These are phyloP conservation scores for Bauhinia variegata DNA, from an alignment of 306 rosid genomes.

Conservation along the genomic window DNA sequence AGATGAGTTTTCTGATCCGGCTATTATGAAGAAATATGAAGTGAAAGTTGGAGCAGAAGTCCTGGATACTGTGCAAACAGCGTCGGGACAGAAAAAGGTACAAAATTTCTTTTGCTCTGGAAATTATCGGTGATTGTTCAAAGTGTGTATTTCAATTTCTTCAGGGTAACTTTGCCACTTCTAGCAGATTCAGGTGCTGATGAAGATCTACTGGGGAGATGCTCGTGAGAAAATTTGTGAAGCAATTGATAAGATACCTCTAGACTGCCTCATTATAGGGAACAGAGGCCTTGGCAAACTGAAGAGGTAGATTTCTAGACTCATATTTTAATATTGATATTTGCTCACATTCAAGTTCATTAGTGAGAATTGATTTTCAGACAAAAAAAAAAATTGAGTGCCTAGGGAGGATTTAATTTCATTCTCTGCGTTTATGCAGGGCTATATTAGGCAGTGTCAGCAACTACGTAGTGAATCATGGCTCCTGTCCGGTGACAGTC, in stretches of 20 bases:
- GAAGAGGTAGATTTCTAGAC: too few species aligned
- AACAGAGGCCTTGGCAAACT: constrained; percentile 70
- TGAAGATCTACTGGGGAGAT: constrained; percentile 72
- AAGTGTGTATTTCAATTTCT: background rate
- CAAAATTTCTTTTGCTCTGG: background rate
- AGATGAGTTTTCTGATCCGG: constrained; percentile 56
- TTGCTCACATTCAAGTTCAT: too few species aligned
- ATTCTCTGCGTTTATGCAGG: constrained; percentile 34
- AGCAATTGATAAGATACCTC: constrained; percentile 57
- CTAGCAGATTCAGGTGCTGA: constrained; percentile 55
- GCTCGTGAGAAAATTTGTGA: constrained; percentile 70
- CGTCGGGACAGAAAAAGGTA: constrained; percentile 59
- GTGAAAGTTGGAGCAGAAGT: constrained; percentile 54
- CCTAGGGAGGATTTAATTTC: too few species aligned
- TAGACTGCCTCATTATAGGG: constrained; percentile 56
- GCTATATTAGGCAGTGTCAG: constrained; percentile 64
- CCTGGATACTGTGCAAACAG: constrained; percentile 52
- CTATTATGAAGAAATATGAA: constrained; percentile 65
- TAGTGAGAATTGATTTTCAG: too few species aligned
- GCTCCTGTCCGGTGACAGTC: constrained; percentile 55
- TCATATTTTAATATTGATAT: too few species aligned
- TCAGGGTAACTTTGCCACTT: constrained; percentile 3
- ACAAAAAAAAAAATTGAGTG: too few species aligned
- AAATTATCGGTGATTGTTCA: background rate
- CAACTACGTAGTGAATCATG: constrained; percentile 58